Evolutionary conservation across 1,284 basidiomycete genomes (phyloP).

Genomic region (Naganishia sp.): DNA sequence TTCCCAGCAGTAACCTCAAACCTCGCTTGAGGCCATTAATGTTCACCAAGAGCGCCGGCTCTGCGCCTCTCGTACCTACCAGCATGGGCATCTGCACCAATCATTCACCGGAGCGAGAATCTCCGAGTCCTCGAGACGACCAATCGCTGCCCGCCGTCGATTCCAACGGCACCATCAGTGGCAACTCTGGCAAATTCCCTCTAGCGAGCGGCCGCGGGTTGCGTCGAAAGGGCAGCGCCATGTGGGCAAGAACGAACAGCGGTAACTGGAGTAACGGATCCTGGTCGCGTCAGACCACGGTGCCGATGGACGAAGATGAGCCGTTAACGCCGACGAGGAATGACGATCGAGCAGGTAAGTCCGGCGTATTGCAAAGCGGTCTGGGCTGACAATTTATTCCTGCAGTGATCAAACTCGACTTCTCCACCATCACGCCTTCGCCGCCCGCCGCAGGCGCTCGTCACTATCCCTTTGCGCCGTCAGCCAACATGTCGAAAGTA

Average conservation of each 20-base stretch:
- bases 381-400: neutral
- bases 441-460: slow-evolving; percentile 24
- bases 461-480: slow-evolving; percentile 32
- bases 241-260: slow-evolving; percentile 43
- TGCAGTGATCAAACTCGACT: slow-evolving; percentile 24
- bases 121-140: neutral
- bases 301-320: slow-evolving; percentile 28
- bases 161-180: slow-evolving; percentile 22
- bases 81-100: slow-evolving; percentile 32
- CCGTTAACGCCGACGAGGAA: slow-evolving; percentile 42
- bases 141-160: slow-evolving; percentile 16
- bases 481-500: slow-evolving; percentile 1
- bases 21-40: slow-evolving; percentile 17
- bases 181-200: slow-evolving; percentile 16
- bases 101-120: slow-evolving; percentile 13
- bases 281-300: slow-evolving; percentile 18
- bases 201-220: slow-evolving; percentile 39
- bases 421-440: slow-evolving; percentile 30
- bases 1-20: slow-evolving; percentile 1
- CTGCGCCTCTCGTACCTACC: slow-evolving; percentile 35
- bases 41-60: slow-evolving; percentile 32
- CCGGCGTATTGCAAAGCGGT: neutral
- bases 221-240: slow-evolving; percentile 49
- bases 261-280: slow-evolving; percentile 35
- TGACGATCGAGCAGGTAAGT: slow-evolving; percentile 31